phyloP scores from a whole-genome alignment of 2,329 filamentous ascomycete genomes.

The Aspergillus novofumigatus region DNA sequence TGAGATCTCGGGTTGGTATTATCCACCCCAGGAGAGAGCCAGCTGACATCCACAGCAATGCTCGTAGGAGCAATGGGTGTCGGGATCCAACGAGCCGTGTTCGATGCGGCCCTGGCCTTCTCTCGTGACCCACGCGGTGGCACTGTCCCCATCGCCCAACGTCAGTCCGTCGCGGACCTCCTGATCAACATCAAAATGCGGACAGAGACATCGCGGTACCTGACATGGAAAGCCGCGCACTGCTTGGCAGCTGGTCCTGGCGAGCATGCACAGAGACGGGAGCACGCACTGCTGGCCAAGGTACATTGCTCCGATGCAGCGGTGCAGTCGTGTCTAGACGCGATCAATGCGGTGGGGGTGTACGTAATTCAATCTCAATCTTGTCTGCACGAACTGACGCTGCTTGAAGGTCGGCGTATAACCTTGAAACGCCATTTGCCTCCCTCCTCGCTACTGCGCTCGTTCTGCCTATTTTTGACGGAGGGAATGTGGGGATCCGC shows the following conservation, averaged over 20 bases:
- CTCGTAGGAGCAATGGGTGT: slow-evolving; percentile 54
- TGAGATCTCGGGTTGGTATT: slow-evolving; percentile 25
- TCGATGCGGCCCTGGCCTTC: slow-evolving; percentile 50
- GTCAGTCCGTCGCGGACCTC: slow-evolving; percentile 51
- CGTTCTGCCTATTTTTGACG: slow-evolving; percentile 50
- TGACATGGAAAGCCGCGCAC: slow-evolving; percentile 52
- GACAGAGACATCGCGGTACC: slow-evolving; percentile 46
- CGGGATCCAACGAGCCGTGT: slow-evolving; percentile 51
- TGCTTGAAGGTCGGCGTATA: slow-evolving; percentile 38
- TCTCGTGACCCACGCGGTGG: slow-evolving; percentile 50
- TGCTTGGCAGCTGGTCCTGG: slow-evolving; percentile 41
- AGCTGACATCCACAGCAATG: slow-evolving; percentile 30
- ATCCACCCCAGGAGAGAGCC: not conserved
- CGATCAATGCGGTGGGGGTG: slow-evolving; percentile 52
- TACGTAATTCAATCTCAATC: slow-evolving; percentile 26
- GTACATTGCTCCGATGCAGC: slow-evolving; percentile 49
- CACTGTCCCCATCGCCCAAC: slow-evolving; percentile 42
- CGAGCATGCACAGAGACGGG: slow-evolving; percentile 38
- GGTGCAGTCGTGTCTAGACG: slow-evolving; percentile 47
- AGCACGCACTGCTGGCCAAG: slow-evolving; percentile 50
- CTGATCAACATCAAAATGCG: slow-evolving; percentile 52
- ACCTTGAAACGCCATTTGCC: slow-evolving; percentile 40
- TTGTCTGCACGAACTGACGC: too few relatives aligned
- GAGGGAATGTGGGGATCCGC: slow-evolving; percentile 52
- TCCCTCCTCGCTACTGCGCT: slow-evolving; percentile 45